Percentiles rank a stretch among this genome's conserved stretches.
Evolutionary conservation across 805 yeast genomes (phyloP).

Genomic region (Millerozyma miso): DNA sequence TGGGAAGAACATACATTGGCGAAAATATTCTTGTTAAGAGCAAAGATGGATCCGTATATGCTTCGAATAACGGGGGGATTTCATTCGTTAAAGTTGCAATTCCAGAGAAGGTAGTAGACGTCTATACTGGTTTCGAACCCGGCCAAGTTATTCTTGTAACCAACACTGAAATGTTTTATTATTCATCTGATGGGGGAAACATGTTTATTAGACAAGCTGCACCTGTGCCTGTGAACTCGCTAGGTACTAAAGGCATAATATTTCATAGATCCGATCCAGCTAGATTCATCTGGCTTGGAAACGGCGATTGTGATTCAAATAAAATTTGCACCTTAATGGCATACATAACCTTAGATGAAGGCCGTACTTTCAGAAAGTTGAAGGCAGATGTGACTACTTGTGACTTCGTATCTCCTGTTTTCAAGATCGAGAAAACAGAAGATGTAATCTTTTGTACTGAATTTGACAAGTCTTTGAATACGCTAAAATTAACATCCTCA

Average conservation of each 20-base stretch:
- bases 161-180: constrained; percentile 43
- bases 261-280: constrained; percentile 58
- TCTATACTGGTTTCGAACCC: constrained; percentile 50
- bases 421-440: constrained; percentile 35
- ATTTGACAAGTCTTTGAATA: constrained; percentile 25
- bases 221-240: constrained; percentile 47
- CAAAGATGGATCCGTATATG: constrained; percentile 44
- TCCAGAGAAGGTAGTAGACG: constrained; percentile 29
- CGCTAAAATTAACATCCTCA: constrained; percentile 41
- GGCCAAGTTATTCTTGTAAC: constrained; percentile 57
- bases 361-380: constrained; percentile 55
- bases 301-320: constrained; percentile 50
- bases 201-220: constrained; percentile 44
- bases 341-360: constrained; percentile 63
- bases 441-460: constrained; percentile 66
- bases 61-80: constrained; percentile 55
- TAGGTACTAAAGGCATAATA: constrained; percentile 39
- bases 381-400: constrained; percentile 55
- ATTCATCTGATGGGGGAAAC: constrained; percentile 66
- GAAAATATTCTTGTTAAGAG: constrained; percentile 57
- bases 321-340: constrained; percentile 54
- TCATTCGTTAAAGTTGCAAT: constrained; percentile 31
- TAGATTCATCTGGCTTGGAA: constrained; percentile 68
- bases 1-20: constrained; percentile 30
- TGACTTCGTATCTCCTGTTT: constrained; percentile 58